Base-by-base conservation (phyloP, 306 rosid genomes). In the Cyamopsis tetragonoloba region DNA sequence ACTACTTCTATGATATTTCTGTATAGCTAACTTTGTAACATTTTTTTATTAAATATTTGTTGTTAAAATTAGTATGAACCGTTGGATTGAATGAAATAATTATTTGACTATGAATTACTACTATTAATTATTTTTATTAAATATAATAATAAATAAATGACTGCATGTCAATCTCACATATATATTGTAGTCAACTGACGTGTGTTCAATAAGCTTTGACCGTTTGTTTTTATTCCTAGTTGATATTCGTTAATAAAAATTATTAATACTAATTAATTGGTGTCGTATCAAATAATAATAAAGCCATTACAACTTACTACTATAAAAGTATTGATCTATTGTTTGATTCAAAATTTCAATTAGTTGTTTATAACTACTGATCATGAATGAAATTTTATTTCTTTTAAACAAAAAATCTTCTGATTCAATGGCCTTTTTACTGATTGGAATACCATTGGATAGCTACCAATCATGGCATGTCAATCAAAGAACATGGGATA, bases 281-380 rank as follows among this genome's bases (percentile, higher is more conserved):
- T 24, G 23, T 3, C 7, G 30, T 46, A 23, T 0, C 44, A 3
- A 18, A 18, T 1, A 18, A 18, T 47, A 42, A 57, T 37, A 15
- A 43, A 15, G 60, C 18, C n/a, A n/a, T n/a, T 7, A 13, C 34
- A 54, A 11, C 34, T 7, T 63, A 8, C 4, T 27, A 13, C 10
- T 5, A 13, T 42, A n/a, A n/a, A n/a, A n/a, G n/a, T n/a, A n/a
- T n/a, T n/a, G n/a, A n/a, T n/a, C 14, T n/a, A 49, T 62, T 49
- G 18, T 62, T 49, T 22, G 13, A 20, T 11, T 27, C 13, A 53
- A 27, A n/a, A n/a, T n/a, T n/a, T n/a, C n/a, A n/a, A 22, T 55
- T 23, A 67, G 79, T 65, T 65, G 73, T 32, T 74, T 60, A 31
- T 15, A 55, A 65, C 67, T 38, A 62, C 30, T 31, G 6, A 24